These are phyloP conservation scores for Gentiana macrophylla DNA, from an alignment of 257 asterid genomes.

Conservation along the genomic window DNA sequence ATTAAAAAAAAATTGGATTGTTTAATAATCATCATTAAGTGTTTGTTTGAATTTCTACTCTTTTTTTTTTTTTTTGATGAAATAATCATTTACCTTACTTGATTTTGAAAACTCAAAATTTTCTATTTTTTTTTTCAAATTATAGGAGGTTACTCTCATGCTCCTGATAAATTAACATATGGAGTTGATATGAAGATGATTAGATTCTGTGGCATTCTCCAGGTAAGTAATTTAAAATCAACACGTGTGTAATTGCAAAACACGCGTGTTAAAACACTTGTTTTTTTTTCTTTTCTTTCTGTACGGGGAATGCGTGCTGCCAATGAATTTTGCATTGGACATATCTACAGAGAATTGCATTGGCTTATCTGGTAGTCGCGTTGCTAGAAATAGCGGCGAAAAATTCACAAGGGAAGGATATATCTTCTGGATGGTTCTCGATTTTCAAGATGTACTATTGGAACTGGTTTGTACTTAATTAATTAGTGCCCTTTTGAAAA, in stretches of 20 bases:
- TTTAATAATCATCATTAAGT: neutral
- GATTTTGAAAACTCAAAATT: too few relatives aligned
- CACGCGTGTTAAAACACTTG: too few relatives aligned
- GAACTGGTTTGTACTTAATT: conserved; percentile 45
- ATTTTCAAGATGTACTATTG: conserved; percentile 44
- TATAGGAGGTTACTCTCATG: conserved; percentile 76
- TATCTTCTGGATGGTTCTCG: conserved; percentile 28
- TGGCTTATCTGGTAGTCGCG: conserved; percentile 59
- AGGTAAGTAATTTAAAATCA: conserved; percentile 25
- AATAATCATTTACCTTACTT: too few relatives aligned
- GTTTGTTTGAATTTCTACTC: conserved; percentile 1
- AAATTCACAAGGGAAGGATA: conserved; percentile 18
- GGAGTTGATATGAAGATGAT: conserved; percentile 67
- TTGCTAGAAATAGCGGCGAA: conserved; percentile 42
- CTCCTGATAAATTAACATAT: conserved; percentile 58
- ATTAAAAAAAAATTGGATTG: neutral
- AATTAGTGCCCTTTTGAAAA: neutral
- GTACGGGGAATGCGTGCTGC: neutral
- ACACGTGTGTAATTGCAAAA: too few relatives aligned
- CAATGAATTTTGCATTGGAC: neutral
- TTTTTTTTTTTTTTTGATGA: too few relatives aligned
- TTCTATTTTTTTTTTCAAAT: neutral
- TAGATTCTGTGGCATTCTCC: conserved; percentile 80
- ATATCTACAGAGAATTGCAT: conserved; percentile 52
- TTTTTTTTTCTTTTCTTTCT: neutral